Base-by-base conservation (phyloP, 805 yeast species). In the Ogataea saltuana region DNA sequence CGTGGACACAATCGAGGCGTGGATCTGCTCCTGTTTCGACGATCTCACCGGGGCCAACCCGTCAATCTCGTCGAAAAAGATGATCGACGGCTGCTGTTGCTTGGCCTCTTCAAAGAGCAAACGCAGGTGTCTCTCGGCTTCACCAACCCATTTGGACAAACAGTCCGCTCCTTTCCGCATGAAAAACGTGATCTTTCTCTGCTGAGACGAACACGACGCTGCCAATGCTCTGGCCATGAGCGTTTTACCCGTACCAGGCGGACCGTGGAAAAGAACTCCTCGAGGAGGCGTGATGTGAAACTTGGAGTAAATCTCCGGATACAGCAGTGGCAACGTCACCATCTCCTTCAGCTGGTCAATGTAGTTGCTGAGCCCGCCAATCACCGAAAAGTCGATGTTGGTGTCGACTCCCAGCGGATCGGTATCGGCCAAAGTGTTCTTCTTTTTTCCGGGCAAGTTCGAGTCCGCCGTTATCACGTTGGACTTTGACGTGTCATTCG, bases 151-250 rank as follows among this genome's bases (percentile, higher is more conserved):
- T 68, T 93, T 93, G 33, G 96, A 87, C 54, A 93, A 70, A 60
- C 95, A 86, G 63, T 93, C 99, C 0, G 99, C 98, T 51, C 99
- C 99, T 62, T 93, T 93, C 49, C 99, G 72, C 99, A 93, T 93
- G 66, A 89, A 93, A 59, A 93, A 93, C 0, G 99, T 89, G 45
- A 93, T 89, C 53, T 93, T 91, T 48, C 84, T 73, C 11, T 83
- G 82, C 13, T 86, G 82, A 0, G 95, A 80, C 0, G 96, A 86
- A 55, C 96, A 89, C 51, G 95, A 86, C 0, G 98, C 93, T 1
- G 99, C 99, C 39, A 93, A 70, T 0, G 99, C 99, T 46, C 99
- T 71, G 0, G 99, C 99, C 96, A 93, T 88, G 40, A 93, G 74
- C 0, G 99, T 93, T 62, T 93, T 93, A 75, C 99, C 99, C 0